A percentile compares a stretch with the other conserved stretches of the same genome.
Evolutionary conservation across 345 rosid genomes (phyloP).

Genomic region (Geranium brycei): DNA sequence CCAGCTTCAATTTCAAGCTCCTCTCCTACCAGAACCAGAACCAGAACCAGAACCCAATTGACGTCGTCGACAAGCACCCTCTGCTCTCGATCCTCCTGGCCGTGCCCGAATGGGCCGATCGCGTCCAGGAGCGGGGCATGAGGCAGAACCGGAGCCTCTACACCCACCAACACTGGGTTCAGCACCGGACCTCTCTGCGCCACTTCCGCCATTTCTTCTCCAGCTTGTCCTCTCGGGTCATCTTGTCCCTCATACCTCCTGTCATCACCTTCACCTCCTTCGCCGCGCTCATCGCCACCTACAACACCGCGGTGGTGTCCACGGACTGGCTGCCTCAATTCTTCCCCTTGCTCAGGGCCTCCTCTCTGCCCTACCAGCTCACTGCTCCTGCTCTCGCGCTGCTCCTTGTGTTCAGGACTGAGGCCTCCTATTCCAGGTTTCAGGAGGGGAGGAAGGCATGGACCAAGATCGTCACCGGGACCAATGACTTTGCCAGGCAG

Average conservation of each 20-base stretch:
- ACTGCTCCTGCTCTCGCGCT: constrained; percentile 88
- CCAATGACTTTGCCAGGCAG: constrained; percentile 61
- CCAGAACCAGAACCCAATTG: constrained; percentile 15
- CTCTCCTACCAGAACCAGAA: constrained; percentile 24
- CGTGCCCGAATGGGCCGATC: constrained; percentile 84
- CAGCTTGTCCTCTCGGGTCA: constrained; percentile 63
- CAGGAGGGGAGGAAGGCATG: constrained; percentile 75
- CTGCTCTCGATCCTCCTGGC: constrained; percentile 48
- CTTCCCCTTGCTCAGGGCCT: constrained; percentile 61
- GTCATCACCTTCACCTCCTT: constrained; percentile 62
- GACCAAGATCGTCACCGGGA: constrained; percentile 59
- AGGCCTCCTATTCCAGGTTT: constrained; percentile 87
- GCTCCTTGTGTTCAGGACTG: constrained; percentile 79
- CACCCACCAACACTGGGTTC: constrained; percentile 69
- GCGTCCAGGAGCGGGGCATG: constrained; percentile 70
- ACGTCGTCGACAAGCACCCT: constrained; percentile 15
- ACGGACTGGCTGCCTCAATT: constrained; percentile 42
- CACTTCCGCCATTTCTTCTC: constrained; percentile 72
- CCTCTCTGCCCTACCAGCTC: constrained; percentile 74
- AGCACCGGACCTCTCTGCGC: constrained; percentile 77
- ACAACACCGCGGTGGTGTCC: constrained; percentile 62
- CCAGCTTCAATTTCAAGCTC: background rate
- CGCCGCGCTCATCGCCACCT: constrained; percentile 45
- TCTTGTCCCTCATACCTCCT: constrained; percentile 77
- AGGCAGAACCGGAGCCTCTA: constrained; percentile 56